These are phyloP conservation scores for Vinca minor DNA, from an alignment of 257 asterid species.

Conservation along the genomic window DNA sequence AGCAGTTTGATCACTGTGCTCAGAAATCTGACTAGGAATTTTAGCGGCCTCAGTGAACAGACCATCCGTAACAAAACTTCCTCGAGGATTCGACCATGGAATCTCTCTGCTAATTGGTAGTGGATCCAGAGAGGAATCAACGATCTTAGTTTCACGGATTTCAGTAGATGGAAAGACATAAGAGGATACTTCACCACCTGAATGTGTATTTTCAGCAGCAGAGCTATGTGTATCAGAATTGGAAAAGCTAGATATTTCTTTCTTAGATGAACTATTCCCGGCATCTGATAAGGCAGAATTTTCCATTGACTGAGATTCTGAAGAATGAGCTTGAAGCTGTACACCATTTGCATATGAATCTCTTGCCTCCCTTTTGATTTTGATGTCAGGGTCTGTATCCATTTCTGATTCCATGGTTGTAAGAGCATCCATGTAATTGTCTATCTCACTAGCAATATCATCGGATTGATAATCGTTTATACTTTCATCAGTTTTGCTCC, in stretches of 20 bases:
- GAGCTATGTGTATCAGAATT: conserved; percentile 28
- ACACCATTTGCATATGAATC: conserved; percentile 32
- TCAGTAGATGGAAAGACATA: conserved; percentile 14
- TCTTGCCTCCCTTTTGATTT: conserved; percentile 31
- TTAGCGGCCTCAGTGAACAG: conserved; percentile 17
- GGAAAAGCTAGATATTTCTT: conserved; percentile 28
- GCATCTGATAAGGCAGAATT: conserved; percentile 48
- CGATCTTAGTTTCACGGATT: conserved; percentile 19
- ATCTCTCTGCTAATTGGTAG: conserved; percentile 8
- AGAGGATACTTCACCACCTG: conserved; percentile 21
- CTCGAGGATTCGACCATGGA: conserved; percentile 19
- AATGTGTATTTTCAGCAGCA: conserved; percentile 23
- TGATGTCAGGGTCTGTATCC: conserved; percentile 60
- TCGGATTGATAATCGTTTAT: conserved; percentile 47
- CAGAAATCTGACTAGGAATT: conserved; percentile 18
- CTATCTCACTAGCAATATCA: conserved; percentile 64
- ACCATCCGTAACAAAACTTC: conserved; percentile 10
- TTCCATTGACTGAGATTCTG: conserved; percentile 57
- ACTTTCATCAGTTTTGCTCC: conserved; percentile 33
- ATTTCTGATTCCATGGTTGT: conserved; percentile 66
- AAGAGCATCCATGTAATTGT: conserved; percentile 71
- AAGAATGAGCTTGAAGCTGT: conserved; percentile 32
- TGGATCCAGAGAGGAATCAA: conserved; percentile 5
- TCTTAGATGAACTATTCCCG: conserved; percentile 27
- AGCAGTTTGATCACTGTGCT: conserved; percentile 33